phyloP scores from a whole-genome alignment of 805 yeast genomes.

The Wickerhamiella parazyma region DNA sequence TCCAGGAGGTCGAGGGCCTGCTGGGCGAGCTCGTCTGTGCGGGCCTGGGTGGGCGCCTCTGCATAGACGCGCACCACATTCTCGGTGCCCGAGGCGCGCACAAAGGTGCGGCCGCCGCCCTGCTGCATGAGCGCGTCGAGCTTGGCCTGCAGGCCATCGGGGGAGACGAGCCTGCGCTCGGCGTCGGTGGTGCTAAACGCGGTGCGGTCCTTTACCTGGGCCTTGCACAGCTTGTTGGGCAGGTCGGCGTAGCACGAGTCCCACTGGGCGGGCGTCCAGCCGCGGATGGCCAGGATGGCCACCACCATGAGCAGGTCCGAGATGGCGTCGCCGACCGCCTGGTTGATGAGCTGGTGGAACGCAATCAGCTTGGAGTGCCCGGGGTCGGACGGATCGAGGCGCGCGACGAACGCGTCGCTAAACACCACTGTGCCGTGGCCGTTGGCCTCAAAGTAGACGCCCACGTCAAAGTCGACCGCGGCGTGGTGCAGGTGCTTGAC shows the following conservation, averaged over 20 bases:
- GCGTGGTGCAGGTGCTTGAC: constrained; percentile 95
- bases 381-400: constrained; percentile 32
- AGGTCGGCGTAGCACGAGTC: constrained; percentile 62
- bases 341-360: constrained; percentile 68
- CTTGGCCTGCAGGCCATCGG: constrained; percentile 58
- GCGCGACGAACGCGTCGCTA: constrained; percentile 36
- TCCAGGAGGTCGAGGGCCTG: constrained; percentile 21
- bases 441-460: constrained; percentile 94
- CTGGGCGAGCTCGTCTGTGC: constrained; percentile 35
- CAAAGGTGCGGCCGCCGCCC: constrained; percentile 80
- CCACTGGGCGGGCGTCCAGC: constrained; percentile 59
- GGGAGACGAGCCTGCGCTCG: constrained; percentile 66
- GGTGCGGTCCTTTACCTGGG: constrained; percentile 67
- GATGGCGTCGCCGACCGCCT: constrained; percentile 96
- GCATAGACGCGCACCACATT: constrained; percentile 94
- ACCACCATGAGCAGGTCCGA: constrained; percentile 78
- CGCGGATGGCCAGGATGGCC: constrained; percentile 42
- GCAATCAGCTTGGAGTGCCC: constrained; percentile 40
- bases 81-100: constrained; percentile 95
- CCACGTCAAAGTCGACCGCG: constrained; percentile 71
- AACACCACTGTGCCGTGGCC: constrained; percentile 98
- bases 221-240: constrained; percentile 76
- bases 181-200: constrained; percentile 78
- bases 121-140: constrained; percentile 53
- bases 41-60: constrained; percentile 50